These are phyloP conservation scores for Noccaea bulbosa DNA, from an alignment of 345 rosid species.

Conservation along the genomic window DNA sequence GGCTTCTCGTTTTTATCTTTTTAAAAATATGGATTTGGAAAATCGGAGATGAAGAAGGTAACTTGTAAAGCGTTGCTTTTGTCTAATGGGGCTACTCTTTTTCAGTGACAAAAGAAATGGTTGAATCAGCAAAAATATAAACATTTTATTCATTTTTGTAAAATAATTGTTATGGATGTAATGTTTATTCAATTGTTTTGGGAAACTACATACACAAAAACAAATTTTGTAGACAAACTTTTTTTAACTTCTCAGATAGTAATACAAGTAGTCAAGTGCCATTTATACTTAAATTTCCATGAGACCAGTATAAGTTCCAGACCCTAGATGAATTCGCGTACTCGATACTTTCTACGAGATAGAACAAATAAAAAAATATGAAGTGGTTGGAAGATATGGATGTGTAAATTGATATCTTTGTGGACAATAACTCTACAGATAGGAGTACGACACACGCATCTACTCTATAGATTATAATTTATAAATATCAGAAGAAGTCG, in stretches of 20 bases:
- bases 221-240: too few relatives aligned
- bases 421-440: conserved; percentile 7
- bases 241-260: too few relatives aligned
- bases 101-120: not conserved
- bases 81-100: conserved; percentile 3
- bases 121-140: not conserved
- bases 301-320: not conserved
- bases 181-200: too few relatives aligned
- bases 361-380: not conserved
- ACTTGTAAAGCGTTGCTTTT: not conserved
- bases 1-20: conserved; percentile 15
- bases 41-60: not conserved
- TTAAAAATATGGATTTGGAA: not conserved
- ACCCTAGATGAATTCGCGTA: not conserved
- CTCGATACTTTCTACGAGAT: not conserved
- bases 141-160: not conserved
- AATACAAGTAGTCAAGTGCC: too few relatives aligned
- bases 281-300: too few relatives aligned
- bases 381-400: conserved; percentile 14
- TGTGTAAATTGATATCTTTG: not conserved
- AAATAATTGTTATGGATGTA: not conserved
- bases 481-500: conserved; percentile 20
- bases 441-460: not conserved
- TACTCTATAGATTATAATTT: not conserved
- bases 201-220: too few relatives aligned